Evolutionary conservation across 768 basidiomycete species (phyloP), one percentile per base, ranked within the genome.

Genomic region (Mycena leptocephala): DNA sequence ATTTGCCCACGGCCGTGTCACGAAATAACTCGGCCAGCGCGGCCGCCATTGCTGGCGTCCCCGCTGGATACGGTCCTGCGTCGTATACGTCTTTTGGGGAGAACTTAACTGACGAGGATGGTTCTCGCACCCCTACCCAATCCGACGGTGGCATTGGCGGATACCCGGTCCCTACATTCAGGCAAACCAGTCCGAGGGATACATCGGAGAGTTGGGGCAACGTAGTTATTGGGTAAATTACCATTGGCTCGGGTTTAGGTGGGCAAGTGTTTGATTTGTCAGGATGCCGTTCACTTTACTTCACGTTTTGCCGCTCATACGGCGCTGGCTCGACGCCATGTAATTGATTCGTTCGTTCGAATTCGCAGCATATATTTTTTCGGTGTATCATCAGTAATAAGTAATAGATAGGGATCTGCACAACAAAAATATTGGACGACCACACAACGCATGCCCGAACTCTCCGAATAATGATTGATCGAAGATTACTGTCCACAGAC

Each of bases 171-270:
- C 61, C 69, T 22, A 20, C 55, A 2, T 70, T 53, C 22, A 33
- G 2, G 0, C 46, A 13, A 39, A 16, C 59, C 2, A 13, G 46
- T n/a, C 61, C 30, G 58, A 41, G 75, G 55, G 63, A 70, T 43
- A 70, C 69, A 14, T 39, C 33, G 56, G 75, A 76, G 30, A 76
- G 76, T 53, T 73, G 63, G 70, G 75, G 75, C 16, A 68, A 72
- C 32, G 48, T 72, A 2, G 59, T 32, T 37, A 70, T 59, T n/a
- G 28, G 30, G 39, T 37, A 39, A 63, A 28, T 39, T 68, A 32
- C 55, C 1, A 28, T 28, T 24, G 14, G 24, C 7, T 59, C 59
- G 56, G 32, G n/a, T 65, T 35, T 35, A 39, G 32, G 10, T 28
- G 33, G 33, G 43, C 16, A 64, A 39, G 32, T 26, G 41, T 46